Evolutionary conservation across 352 stramenopile species (phyloP), one percentile per base, ranked within the genome.

Genomic region (Peronospora tabacina): DNA sequence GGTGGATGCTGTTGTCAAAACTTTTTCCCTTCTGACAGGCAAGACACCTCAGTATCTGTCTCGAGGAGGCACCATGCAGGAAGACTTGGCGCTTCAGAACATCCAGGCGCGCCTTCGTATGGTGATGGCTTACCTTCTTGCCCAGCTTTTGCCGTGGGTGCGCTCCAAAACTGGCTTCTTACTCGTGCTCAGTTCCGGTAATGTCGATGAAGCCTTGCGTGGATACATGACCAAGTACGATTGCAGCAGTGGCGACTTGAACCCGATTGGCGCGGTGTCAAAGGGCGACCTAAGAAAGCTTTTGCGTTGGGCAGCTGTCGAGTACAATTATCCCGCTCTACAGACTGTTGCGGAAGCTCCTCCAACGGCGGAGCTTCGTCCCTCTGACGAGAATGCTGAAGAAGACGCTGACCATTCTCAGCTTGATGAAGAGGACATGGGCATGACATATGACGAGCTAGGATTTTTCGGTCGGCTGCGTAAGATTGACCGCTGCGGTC

Each of bases 181-280:
- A n/a, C 82, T 99, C 6, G 96, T 99, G 26, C 74, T 99, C 16
- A 97, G 95, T 45, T 98, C 87, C 28, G 95, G 90, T 32, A 99
- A 99, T 67, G 96, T 99, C 1, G 96, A 99, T 57, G 96, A 99
- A 72, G 90, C 90, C 0, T 74, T 99, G 36, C 88, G 96, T 44
- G 96, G 96, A 22, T 99, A 99, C 76, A 97, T 99, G 91, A 99
- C 96, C 37, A 99, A 99, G 72, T 99, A 99, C 56, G 96, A 99
- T 76, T 98, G 96, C 71, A 98, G 88, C 55, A 97, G 84, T 48
- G 96, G 95, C 10, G 96, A 99, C 63, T 61, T 99, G 43, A 99
- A 99, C 69, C 96, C 96, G 1, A 99, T 99, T 58, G 96, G 96
- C 26, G 92, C 84, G 0, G 96, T 99, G 37, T 97, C 82, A 11